phyloP scores from a whole-genome alignment of 768 basidiomycete species.

The Boletus rubescentipes region DNA sequence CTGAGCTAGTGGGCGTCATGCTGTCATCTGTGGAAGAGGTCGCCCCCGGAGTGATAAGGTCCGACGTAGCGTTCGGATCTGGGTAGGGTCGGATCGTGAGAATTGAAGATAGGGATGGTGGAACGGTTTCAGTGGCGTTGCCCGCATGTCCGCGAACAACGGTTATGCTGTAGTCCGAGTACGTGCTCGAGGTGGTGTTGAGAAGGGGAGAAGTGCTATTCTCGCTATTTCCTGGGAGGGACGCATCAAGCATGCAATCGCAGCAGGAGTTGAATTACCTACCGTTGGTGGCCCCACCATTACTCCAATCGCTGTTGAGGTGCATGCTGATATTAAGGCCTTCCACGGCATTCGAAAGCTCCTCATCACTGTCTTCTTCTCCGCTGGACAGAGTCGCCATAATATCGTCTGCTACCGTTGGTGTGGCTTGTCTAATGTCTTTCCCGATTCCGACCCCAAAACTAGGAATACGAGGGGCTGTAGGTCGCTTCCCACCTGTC shows the following conservation, averaged over 20 bases:
- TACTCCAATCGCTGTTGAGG: constrained; percentile 47
- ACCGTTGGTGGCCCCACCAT: constrained; percentile 36
- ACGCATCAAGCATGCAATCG: constrained; percentile 12
- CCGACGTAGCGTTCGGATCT: constrained; percentile 47
- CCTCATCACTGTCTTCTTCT: constrained; percentile 63
- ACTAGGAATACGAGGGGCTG: constrained; percentile 78
- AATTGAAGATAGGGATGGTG: constrained; percentile 67
- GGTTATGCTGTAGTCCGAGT: constrained; percentile 68
- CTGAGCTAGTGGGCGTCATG: constrained; percentile 40
- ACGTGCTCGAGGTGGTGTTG: constrained; percentile 40
- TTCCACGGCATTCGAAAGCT: constrained; percentile 61
- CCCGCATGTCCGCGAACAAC: constrained; percentile 55
- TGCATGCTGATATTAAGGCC: constrained; percentile 49
- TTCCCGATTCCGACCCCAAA: constrained; percentile 74
- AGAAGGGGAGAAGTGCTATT: constrained; percentile 58
- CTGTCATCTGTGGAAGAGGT: constrained; percentile 27
- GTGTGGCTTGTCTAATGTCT: constrained; percentile 44
- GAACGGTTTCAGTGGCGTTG: constrained; percentile 38
- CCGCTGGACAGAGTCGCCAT: constrained; percentile 36
- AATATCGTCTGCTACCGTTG: constrained; percentile 36
- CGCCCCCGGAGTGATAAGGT: constrained; percentile 40
- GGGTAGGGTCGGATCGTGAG: constrained; percentile 64
- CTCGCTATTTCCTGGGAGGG: constrained; percentile 33
- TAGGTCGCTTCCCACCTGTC: constrained; percentile 60
- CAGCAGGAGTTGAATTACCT: constrained; percentile 5